A percentile compares a stretch with the other conserved stretches of the same genome.
Conservation (phyloP, 768 basidiomycete genomes). For the Rhizopogon vinicolor region DNA sequence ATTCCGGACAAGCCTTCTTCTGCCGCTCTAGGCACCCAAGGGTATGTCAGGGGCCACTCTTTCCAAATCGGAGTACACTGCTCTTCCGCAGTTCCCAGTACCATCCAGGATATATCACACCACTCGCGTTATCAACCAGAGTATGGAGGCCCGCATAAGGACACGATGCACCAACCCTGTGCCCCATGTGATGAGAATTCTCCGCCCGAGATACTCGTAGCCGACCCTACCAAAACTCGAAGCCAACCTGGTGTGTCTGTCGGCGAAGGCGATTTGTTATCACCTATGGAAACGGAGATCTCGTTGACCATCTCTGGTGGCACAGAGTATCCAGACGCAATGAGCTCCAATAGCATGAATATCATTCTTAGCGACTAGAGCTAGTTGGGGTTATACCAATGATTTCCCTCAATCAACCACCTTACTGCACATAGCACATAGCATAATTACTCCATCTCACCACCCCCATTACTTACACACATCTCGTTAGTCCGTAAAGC, state of each 20-base stretch:
- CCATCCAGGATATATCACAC: not conserved
- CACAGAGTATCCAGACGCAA: too few relatives aligned
- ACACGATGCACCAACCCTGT: not conserved
- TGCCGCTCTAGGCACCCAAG: not conserved
- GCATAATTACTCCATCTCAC: constrained; percentile 2
- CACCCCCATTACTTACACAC: constrained; percentile 21
- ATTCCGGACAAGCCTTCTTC: not conserved
- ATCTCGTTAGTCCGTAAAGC: constrained; percentile 25
- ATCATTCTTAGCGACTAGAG: not conserved
- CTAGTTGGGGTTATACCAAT: not conserved
- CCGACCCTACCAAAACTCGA: not conserved
- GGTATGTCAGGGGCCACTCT: not conserved
- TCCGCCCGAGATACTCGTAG: not conserved
- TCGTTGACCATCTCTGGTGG: not conserved
- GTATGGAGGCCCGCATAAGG: not conserved
- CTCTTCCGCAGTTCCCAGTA: not conserved
- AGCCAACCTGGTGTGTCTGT: not conserved
- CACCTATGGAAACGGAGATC: not conserved
- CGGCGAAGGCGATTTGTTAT: not conserved
- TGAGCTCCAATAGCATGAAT: not conserved
- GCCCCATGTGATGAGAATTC: not conserved
- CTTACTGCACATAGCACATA: constrained; percentile 11
- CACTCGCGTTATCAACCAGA: not conserved
- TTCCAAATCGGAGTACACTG: not conserved
- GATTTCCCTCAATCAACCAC: not conserved